phyloP scores from a whole-genome alignment of 371 early-diverging fungal species.

The Actinomortierella ambigua region DNA sequence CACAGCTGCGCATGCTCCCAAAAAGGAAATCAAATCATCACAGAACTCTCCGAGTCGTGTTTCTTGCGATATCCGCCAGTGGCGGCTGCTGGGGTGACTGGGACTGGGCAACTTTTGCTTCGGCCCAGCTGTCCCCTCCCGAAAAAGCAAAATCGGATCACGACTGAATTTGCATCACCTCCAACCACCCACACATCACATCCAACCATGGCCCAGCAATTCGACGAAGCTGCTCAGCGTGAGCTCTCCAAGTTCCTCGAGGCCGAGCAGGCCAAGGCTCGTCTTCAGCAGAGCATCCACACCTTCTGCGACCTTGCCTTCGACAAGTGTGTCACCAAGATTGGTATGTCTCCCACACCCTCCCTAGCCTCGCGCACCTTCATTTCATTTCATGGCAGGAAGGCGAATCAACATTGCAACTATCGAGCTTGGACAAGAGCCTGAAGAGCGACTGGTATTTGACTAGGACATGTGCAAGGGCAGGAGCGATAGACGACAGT shows the following conservation, averaged over 20 bases:
- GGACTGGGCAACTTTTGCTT: too few species aligned
- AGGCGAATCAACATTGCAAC: neutral
- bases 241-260: conserved; percentile 75
- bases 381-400: neutral
- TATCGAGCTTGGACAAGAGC: neutral
- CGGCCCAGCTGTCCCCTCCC: too few species aligned
- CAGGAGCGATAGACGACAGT: too few species aligned
- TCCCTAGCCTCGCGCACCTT: neutral
- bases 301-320: conserved; percentile 78
- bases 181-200: neutral
- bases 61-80: too few species aligned
- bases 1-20: too few species aligned
- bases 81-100: too few species aligned
- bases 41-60: too few species aligned
- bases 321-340: conserved; percentile 80
- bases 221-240: conserved; percentile 61
- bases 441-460: neutral
- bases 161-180: too few species aligned
- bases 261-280: conserved; percentile 75
- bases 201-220: conserved; percentile 47
- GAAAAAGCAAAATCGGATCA: too few species aligned
- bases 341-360: conserved; percentile 44
- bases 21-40: too few species aligned
- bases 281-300: conserved; percentile 73
- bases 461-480: neutral